Evolutionary conservation across 345 rosid species (phyloP).

Genomic region (Mallotus nudiflorus): DNA sequence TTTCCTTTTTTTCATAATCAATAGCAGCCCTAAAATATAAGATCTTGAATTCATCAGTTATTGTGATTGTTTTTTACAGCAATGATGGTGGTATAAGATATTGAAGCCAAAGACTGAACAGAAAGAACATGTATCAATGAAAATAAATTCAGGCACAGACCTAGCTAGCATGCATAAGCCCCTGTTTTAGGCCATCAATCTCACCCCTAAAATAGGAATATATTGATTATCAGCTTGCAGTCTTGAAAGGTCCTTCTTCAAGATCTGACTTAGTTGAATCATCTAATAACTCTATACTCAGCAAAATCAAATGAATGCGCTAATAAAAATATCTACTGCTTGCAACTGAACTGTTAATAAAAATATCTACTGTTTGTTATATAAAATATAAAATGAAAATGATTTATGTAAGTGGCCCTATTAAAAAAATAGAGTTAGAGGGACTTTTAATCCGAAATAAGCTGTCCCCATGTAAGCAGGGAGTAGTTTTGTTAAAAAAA

Average conservation of each 20-base stretch:
- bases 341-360: too few relatives aligned
- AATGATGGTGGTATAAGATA: neutral
- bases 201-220: slow-evolving; percentile 63
- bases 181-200: slow-evolving; percentile 72
- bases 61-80: slow-evolving; percentile 1
- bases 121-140: neutral
- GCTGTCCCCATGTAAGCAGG: too few relatives aligned
- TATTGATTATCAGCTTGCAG: slow-evolving; percentile 76
- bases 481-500: too few relatives aligned
- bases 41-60: slow-evolving; percentile 5
- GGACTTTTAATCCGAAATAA: too few relatives aligned
- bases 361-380: too few relatives aligned
- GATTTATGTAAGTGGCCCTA: too few relatives aligned
- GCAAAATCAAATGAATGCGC: too few relatives aligned
- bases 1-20: slow-evolving; percentile 93
- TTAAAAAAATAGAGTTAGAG: too few relatives aligned
- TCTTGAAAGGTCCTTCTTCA: slow-evolving; percentile 65
- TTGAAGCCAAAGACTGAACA: slow-evolving; percentile 7
- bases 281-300: too few relatives aligned
- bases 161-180: slow-evolving; percentile 89
- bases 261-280: slow-evolving; percentile 64
- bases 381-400: too few relatives aligned
- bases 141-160: slow-evolving; percentile 37
- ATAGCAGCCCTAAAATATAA: slow-evolving; percentile 57
- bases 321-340: too few relatives aligned